Evolutionary conservation across 176 grass and related monocot genomes (phyloP), one percentile per base, ranked within the genome.

Genomic region (Rhynchospora pubera): DNA sequence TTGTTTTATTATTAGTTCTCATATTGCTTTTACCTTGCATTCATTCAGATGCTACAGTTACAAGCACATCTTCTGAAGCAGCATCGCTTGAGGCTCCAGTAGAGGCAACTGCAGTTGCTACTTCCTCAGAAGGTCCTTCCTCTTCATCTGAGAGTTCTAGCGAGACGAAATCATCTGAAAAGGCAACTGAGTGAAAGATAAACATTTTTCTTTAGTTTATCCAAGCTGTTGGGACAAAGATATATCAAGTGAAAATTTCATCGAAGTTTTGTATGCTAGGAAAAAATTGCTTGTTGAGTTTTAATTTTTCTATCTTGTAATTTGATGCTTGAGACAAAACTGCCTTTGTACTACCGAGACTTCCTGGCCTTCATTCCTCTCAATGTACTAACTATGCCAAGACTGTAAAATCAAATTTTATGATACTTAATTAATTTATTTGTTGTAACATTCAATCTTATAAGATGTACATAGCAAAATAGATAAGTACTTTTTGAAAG

Each of bases 111-210:
- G 47, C 71, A 55, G 72, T 30, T 15, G 72, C 72, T 55, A 32
- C 46, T 76, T 30, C 72, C 2, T 16, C 72, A 9, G 72, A 76
- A 76, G 72, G 48, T 43, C 9, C 30, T 14, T 59, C 73, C 19
- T 11, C 62, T 62, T 59, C 1, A 30, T 52, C 48, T 9, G 77
- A 88, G 11, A 62, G 44, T 16, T 42, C 81, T 23, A 75, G 51
- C 51, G 65, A 87, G 66, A 50, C 32, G 39, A 84, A 81, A 77
- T 83, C 84, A 18, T 62, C 91, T 7, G 89, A 89, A 73, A 93
- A 86, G 74, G 34, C 12, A 2, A 81, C 92, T 6, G 39, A 71
- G 65, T 42, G 8, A 89, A 69, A 22, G 69, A 82, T 84, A 57
- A 92, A 76, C 47, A 55, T 55, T 76, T 23, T 55, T 26, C 48